phyloP scores from a whole-genome alignment of 192 early-diverging fungal genomes.

The Umbelopsis vinacea region DNA sequence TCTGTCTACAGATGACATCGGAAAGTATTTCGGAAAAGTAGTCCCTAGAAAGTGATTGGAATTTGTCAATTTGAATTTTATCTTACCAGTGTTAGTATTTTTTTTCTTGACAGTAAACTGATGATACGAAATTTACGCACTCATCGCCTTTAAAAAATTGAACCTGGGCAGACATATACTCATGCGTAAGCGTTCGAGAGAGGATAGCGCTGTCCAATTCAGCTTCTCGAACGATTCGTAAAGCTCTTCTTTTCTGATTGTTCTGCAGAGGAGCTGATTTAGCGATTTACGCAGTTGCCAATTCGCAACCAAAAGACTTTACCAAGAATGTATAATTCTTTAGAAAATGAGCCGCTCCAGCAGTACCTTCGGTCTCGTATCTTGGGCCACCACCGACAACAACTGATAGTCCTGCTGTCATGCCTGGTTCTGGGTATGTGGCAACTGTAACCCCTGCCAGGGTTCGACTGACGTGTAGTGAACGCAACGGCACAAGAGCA shows the following conservation, averaged over 20 bases:
- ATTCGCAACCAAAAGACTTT: background rate
- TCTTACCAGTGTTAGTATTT: background rate
- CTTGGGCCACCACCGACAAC: background rate
- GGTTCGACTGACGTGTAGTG: background rate
- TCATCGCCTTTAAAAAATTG: constrained; percentile 20
- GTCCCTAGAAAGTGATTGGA: background rate
- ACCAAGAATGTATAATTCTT: constrained; percentile 8
- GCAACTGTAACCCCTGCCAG: constrained; percentile 6
- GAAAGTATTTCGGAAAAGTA: constrained; percentile 6
- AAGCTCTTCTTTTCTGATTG: background rate
- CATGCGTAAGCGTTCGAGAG: background rate
- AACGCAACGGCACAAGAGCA: background rate
- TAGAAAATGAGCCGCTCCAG: constrained; percentile 9
- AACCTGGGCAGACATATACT: background rate
- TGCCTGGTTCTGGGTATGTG: background rate
- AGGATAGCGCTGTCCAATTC: background rate
- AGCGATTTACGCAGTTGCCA: background rate
- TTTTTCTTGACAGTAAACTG: background rate
- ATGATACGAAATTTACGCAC: background rate
- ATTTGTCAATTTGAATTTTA: background rate
- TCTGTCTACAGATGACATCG: background rate
- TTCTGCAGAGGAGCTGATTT: background rate
- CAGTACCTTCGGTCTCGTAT: background rate
- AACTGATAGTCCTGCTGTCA: background rate
- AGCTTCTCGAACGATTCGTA: constrained; percentile 4